Evolutionary conservation across 106 monocot genomes (phyloP), one percentile per base, ranked within the genome.

Genomic region (Narthecium ossifragum): DNA sequence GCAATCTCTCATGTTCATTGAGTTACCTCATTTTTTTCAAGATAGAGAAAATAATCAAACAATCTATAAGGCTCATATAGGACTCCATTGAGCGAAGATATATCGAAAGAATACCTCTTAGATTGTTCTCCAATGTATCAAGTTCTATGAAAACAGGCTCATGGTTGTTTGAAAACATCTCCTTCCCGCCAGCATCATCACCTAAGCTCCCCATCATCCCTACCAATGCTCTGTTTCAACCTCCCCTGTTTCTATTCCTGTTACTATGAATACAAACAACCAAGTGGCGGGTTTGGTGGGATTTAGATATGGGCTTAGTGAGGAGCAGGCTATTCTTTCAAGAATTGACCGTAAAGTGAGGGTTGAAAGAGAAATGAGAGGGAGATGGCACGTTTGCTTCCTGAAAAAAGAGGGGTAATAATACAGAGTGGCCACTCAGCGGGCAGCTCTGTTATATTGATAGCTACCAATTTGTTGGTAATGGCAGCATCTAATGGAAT

Each of bases 61-160:
- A n/a, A n/a, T n/a, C n/a, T n/a, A n/a, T n/a, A n/a, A n/a, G n/a
- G n/a, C n/a, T n/a, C n/a, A n/a, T n/a, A n/a, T n/a, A n/a, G n/a
- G n/a, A n/a, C n/a, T n/a, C n/a, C n/a, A n/a, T n/a, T 26, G 28
- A 9, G 33, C 25, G n/a, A 3, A 56, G 33, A 20, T 7, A 56
- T 4, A 56, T 21, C 34, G 14, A 26, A 27, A 28, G 56, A 10
- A 60, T 62, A 62, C 61, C 61, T 62, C 61, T 62, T 30, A 62
- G 46, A 31, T 30, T 32, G 46, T 62, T 62, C 17, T 47, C 47
- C 61, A 62, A 47, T 47, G 47, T 26, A 48, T 48, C 18, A 18
- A 62, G 61, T 20, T 62, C 61, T 6, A 62, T 46, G 14, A 31
- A 25, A 17, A 62, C 18, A 17, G 61, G 61, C 9, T 60, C 60